phyloP scores from a whole-genome alignment of 1,284 basidiomycete species.

The Trametes sp. region DNA sequence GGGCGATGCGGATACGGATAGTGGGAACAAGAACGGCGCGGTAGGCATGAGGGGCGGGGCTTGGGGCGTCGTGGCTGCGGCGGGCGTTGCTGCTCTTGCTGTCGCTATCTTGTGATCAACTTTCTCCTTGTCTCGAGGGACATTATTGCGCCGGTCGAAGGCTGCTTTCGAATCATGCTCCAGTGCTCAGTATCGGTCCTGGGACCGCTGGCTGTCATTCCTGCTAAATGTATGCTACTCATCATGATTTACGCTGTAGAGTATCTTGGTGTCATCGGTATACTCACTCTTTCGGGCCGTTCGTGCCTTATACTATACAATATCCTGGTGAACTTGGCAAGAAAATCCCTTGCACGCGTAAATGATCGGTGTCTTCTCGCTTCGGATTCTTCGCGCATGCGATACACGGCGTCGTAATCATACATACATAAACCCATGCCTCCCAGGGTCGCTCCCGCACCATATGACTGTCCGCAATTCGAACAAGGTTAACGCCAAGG shows the following conservation, averaged over 20 bases:
- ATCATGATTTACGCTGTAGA: too few relatives aligned
- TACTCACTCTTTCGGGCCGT: too few relatives aligned
- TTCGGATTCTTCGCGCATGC: background rate
- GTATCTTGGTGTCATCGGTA: too few relatives aligned
- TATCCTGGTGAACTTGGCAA: background rate
- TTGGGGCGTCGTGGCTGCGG: conserved; percentile 7
- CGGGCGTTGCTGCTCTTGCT: conserved; percentile 2
- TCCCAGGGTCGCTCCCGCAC: too few relatives aligned
- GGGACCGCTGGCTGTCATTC: too few relatives aligned
- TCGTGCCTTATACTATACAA: too few relatives aligned
- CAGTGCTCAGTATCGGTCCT: too few relatives aligned
- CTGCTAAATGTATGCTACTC: too few relatives aligned
- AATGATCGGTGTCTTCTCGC: background rate
- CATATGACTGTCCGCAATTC: too few relatives aligned
- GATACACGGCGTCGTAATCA: background rate
- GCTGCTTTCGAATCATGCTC: background rate
- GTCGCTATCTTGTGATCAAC: background rate
- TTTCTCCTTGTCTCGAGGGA: background rate
- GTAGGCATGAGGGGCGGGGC: background rate
- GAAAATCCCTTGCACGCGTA: background rate
- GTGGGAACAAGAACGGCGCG: conserved; percentile 5
- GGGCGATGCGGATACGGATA: background rate
- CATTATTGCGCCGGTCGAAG: background rate
- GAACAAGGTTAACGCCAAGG: too few relatives aligned
- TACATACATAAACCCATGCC: background rate